Base-by-base conservation (phyloP, 2,329 filamentous ascomycete species). In the Emmonsiellopsis sp. region DNA sequence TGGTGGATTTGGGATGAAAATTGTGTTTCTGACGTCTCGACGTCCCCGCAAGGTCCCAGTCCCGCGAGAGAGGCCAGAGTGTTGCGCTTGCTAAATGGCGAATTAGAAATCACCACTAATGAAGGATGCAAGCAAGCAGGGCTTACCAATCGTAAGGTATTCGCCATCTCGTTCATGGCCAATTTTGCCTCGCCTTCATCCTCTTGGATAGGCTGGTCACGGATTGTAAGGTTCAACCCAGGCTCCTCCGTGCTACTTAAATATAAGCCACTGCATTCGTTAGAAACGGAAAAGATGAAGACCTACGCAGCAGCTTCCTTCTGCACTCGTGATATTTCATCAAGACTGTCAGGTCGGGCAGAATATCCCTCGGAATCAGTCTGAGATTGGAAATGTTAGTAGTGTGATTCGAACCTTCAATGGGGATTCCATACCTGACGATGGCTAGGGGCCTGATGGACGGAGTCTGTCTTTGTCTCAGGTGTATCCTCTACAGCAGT, bases 1-100 rank as follows among this genome's bases (percentile, higher is more conserved):
- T 13, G 62, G 61, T 9, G 71, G 62, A 42, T 71, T 71, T 42
- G 88, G 85, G 58, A 91, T 78, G 64, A 93, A 92, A 52, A 95
- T 84, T 1, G 91, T 96, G 69, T 95, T 95, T 55, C 92, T 83
- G 57, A 94, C 88, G 67, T 97, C 92, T 65, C 93, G 82, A 56
- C 93, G 86, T 50, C 93, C 93, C 60, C 93, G 82, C 13, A 95
- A 76, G 11, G 90, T 96, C 45, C 87, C 86, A 11, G 81, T 74
- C 62, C 83, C 86, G 31, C 86, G 81, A 53, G 81, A 80, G 17
- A 89, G 83, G 7, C 71, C 72, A 39, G 71, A 68, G 39, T 72
- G 70, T 54, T 73, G 73, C 42, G 74, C 74, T 64, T 74, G 73
- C 65, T 72, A 55, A 48, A 39, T 2, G 68, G 49, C 66, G 61